A percentile compares a stretch with the other conserved stretches of the same genome.
phyloP scores from a whole-genome alignment of 2,329 filamentous ascomycete genomes.

The Ilyonectria robusta region DNA sequence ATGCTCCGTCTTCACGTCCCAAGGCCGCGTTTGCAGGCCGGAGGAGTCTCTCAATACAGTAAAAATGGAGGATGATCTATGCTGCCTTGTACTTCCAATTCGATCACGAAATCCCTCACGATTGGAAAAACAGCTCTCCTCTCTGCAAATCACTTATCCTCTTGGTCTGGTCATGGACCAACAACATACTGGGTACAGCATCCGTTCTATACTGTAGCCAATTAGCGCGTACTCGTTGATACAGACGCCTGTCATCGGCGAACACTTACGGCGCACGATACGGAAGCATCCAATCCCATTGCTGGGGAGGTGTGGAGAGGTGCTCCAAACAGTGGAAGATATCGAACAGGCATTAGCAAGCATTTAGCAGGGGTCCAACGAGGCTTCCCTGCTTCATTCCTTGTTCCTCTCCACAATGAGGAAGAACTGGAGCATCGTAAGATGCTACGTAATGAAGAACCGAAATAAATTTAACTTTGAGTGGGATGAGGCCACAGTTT shows the following conservation, averaged over 20 bases:
- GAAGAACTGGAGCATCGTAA: neutral
- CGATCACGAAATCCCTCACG: neutral
- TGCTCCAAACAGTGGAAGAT: too few species aligned
- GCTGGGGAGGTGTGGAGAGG: too few species aligned
- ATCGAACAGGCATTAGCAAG: neutral
- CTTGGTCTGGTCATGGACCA: neutral
- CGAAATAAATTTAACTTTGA: neutral
- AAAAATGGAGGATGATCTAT: neutral
- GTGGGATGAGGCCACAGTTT: neutral
- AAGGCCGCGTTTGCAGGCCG: slow-evolving; percentile 14
- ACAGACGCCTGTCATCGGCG: neutral
- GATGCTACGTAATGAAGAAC: too few species aligned
- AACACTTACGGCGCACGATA: too few species aligned
- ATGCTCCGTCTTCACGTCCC: neutral
- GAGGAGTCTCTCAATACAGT: slow-evolving; percentile 1
- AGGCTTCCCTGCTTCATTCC: neutral
- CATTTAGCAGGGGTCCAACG: neutral
- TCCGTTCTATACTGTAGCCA: neutral
- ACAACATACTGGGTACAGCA: neutral
- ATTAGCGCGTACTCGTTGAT: neutral
- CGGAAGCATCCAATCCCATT: too few species aligned
- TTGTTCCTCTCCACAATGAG: neutral
- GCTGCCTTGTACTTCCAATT: neutral
- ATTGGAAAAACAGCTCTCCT: neutral
- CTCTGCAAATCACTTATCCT: neutral